Evolutionary conservation across 2,329 filamentous ascomycete genomes (phyloP).

Genomic region (Fusarium paranaense): DNA sequence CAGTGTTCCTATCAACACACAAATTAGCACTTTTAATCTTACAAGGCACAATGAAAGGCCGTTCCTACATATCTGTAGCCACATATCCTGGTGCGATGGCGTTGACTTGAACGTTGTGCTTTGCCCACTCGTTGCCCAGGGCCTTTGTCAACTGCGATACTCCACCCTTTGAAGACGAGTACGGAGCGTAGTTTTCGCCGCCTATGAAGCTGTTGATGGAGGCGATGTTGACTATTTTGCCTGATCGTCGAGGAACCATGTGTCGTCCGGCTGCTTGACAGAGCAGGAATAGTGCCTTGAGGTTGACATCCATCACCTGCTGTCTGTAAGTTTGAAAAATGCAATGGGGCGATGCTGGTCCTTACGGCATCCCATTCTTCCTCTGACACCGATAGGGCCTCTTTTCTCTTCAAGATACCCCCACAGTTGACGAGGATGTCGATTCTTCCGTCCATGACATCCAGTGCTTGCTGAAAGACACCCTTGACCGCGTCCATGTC

Average conservation of each 20-base stretch:
- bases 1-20: neutral
- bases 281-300: neutral
- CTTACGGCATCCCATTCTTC: neutral
- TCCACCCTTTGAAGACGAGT: neutral
- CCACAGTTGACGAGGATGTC: neutral
- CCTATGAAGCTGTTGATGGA: neutral
- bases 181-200: neutral
- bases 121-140: neutral
- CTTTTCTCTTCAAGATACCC: neutral
- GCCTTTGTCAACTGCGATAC: neutral
- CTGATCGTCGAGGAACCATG: neutral
- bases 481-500: neutral
- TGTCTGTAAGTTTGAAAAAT: neutral
- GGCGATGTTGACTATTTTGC: neutral
- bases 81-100: neutral
- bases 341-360: fast-evolving
- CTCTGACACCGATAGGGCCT: neutral
- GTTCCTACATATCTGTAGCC: neutral
- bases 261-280: neutral
- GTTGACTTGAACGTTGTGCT: neutral
- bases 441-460: neutral
- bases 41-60: neutral
- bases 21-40: neutral
- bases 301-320: neutral
- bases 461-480: neutral